A percentile compares a stretch with the other conserved stretches of the same genome.
Conservation (phyloP, 768 basidiomycete genomes). For the Collybiopsis confluens region DNA sequence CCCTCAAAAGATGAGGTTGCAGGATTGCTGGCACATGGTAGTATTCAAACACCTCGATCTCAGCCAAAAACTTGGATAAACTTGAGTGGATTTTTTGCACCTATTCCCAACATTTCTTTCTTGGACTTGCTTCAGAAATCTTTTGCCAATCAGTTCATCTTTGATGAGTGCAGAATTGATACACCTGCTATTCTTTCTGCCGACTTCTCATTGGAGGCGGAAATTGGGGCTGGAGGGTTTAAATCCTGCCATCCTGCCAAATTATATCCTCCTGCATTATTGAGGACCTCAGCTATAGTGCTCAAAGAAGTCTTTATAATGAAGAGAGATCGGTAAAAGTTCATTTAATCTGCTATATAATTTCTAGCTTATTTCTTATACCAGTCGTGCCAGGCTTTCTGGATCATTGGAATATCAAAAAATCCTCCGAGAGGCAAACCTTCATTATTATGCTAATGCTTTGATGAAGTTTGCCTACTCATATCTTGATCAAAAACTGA, state of each 20-base stretch:
- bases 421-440: background rate
- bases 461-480: background rate
- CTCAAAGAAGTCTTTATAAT: too few species aligned
- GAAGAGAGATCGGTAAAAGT: too few species aligned
- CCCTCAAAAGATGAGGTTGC: background rate
- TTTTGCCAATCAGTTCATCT: background rate
- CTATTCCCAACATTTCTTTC: background rate
- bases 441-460: background rate
- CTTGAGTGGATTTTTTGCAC: background rate
- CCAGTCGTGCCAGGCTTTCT: background rate
- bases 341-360: background rate
- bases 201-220: background rate
- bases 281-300: background rate
- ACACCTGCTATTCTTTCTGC: background rate
- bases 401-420: background rate
- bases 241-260: constrained; percentile 1
- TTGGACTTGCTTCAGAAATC: background rate
- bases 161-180: background rate
- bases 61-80: background rate
- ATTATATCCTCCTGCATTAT: background rate
- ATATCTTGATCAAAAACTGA: background rate
- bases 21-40: too few species aligned
- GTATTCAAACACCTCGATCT: background rate
- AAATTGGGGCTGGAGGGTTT: constrained; percentile 1
- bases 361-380: background rate